Conservation (phyloP, 2,329 filamentous ascomycete species). For the Paecilomyces fulvus region DNA sequence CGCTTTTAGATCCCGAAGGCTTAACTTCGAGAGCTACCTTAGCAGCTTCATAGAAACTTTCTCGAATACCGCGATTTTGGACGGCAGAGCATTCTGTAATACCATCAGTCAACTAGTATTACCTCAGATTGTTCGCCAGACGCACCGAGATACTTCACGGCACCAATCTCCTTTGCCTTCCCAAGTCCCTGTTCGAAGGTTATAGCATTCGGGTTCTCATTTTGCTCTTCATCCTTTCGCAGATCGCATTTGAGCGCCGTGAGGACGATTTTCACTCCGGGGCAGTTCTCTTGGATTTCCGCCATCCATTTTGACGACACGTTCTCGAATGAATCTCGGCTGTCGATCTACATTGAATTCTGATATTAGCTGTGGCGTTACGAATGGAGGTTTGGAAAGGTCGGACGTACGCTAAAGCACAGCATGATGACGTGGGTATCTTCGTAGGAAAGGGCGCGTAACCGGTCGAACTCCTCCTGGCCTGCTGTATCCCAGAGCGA, state of each 20-base stretch:
- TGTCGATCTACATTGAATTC: conserved; percentile 57
- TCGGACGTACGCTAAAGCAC: conserved; percentile 67
- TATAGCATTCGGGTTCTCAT: conserved; percentile 59
- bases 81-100: conserved; percentile 89
- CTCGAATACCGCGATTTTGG: conserved; percentile 95
- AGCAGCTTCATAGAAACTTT: conserved; percentile 95
- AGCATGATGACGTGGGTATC: conserved; percentile 98
- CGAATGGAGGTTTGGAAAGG: not conserved
- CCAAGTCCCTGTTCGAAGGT: conserved; percentile 86
- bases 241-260: conserved; percentile 96
- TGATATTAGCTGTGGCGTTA: conserved; percentile 1
- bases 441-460: conserved; percentile 93
- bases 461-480: conserved; percentile 95
- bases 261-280: conserved; percentile 86
- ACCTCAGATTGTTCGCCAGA: not conserved
- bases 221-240: conserved; percentile 66
- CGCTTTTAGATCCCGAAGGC: conserved; percentile 23
- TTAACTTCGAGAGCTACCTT: conserved; percentile 68
- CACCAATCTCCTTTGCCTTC: conserved; percentile 83
- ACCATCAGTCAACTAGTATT: not conserved
- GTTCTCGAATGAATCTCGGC: conserved; percentile 93
- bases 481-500: conserved; percentile 98
- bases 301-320: conserved; percentile 98
- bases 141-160: conserved; percentile 77
- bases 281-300: conserved; percentile 97